Base-by-base conservation (phyloP, 306 rosid species). In the Malus fusca region DNA sequence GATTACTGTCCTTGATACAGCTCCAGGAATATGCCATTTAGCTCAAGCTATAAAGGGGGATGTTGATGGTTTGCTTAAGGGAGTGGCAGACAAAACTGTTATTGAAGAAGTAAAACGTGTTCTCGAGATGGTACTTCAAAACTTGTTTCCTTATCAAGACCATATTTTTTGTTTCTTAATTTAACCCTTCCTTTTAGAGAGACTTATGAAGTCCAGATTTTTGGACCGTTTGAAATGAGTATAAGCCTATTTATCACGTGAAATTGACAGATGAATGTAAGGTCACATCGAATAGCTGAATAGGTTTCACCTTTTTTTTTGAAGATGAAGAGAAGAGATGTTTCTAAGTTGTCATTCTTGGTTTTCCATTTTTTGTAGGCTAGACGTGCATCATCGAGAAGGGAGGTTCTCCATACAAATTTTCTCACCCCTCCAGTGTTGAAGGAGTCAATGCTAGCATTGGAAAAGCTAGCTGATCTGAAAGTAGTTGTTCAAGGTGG, bases 401-500 rank as follows among this genome's bases (percentile, higher is more conserved):
- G 84, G 69, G 98, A 91, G 76, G 79, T 91, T 86, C 85, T 88
- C 66, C 98, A 91, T 66, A 83, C 98, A 8, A 86, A 91, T 84
- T 94, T 94, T 82, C 91, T 91, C 56, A 91, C 90, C 30, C 98
- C 98, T 75, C 97, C 98, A 25, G 94, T 90, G 85, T 28, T 88
- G 78, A 90, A 87, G 86, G 97, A 90, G 85, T 90, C 97, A 42
- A 42, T 42, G 11, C 44, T 42, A 42, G 44, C 12, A 42, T 42
- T 42, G 44, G 44, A 42, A 42, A 94, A 90, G 73, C 77, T 94
- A 78, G 90, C 97, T 21, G 92, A 89, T 19, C 77, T 92, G 77
- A 88, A 88, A 85, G 94, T 96, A 72, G 75, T 90, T 77, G 81
- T 88, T 73, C 98, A 94, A 82, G 98, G 98, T 84, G 98, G 97